Evolutionary conservation across 208 protist genomes (phyloP), one percentile per base, ranked within the genome.

Genomic region (Trypanosoma mega): DNA sequence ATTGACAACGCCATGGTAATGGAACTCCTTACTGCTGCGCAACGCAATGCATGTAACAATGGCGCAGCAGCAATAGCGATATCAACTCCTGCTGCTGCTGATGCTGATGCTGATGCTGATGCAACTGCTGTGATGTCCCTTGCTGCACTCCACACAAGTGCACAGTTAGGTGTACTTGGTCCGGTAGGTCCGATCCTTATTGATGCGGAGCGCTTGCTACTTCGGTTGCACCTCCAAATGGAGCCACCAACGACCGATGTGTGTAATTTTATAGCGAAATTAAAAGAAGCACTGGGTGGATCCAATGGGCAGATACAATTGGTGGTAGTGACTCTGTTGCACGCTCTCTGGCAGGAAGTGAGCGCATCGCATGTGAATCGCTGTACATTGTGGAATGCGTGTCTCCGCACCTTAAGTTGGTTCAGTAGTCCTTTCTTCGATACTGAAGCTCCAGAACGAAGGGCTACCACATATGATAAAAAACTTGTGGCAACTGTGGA

Each of bases 341-440:
- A 87, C 51, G 80, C 84, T 0, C 31, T 87, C 21, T 57, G 78
- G 31, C 72, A 87, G 54, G 78, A 85, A 56, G 64, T 91, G 7
- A 59, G 67, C n/a, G 37, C 67, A 52, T 75, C 76, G 7, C 43
- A 58, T 18, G 27, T 77, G 43, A 54, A 43, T 31, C 80, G 84
- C 1, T 79, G 80, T 67, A 74, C 80, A 1, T 57, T 91, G 61
- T 91, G 84, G 84, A 55, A 63, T 12, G 75, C 72, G 50, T 91
- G 84, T 59, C 52, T 80, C 7, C 37, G 61, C 6, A 57, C 77
- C 9, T 26, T 68, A 24, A 11, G 48, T 1, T 74, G 62, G 45
- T 57, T 90, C 2, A 24, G 30, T 34, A 72, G 69, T 21, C 83
- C 76, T 7, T 48, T 83, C 11, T 26, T 26, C 31, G 24, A n/a